phyloP scores from a whole-genome alignment of 306 rosid species.

The Lotus japonicus region DNA sequence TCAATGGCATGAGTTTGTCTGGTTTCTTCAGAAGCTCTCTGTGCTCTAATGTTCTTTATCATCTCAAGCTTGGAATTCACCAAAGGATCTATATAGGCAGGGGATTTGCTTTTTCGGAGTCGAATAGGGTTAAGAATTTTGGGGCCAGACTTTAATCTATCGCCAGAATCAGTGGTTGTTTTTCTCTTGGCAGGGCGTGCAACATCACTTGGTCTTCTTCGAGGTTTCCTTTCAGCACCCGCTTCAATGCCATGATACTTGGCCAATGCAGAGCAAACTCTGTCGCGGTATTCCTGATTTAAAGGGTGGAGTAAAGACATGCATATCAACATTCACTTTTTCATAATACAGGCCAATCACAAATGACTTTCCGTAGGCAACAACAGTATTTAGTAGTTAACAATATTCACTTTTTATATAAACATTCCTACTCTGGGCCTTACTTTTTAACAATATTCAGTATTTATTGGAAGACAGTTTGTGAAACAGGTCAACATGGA shows the following conservation, averaged over 20 bases:
- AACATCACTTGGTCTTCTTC: slow-evolving; percentile 44
- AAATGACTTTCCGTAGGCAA: not conserved
- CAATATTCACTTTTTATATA: too few species aligned
- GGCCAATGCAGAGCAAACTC: slow-evolving; percentile 66
- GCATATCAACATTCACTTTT: not conserved
- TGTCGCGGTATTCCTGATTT: slow-evolving; percentile 66
- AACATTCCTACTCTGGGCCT: not conserved
- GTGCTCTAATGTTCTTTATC: slow-evolving; percentile 81
- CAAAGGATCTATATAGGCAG: slow-evolving; percentile 78
- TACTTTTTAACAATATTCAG: not conserved
- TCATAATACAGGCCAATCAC: not conserved
- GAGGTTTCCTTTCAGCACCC: slow-evolving; percentile 58
- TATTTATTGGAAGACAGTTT: not conserved
- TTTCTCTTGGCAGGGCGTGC: slow-evolving; percentile 34
- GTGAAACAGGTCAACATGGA: not conserved
- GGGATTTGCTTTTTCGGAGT: slow-evolving; percentile 48
- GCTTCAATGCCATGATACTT: slow-evolving; percentile 50
- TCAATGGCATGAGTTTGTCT: slow-evolving; percentile 60
- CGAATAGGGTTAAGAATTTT: slow-evolving; percentile 20
- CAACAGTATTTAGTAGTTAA: not conserved
- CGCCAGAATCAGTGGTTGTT: slow-evolving; percentile 18
- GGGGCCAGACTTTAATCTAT: slow-evolving; percentile 18
- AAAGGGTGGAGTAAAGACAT: not conserved
- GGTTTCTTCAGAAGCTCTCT: slow-evolving; percentile 64
- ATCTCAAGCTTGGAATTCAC: slow-evolving; percentile 84